Evolutionary conservation across 2,329 filamentous ascomycete genomes (phyloP), one percentile per base, ranked within the genome.

Genomic region (Alternaria consortialis): DNA sequence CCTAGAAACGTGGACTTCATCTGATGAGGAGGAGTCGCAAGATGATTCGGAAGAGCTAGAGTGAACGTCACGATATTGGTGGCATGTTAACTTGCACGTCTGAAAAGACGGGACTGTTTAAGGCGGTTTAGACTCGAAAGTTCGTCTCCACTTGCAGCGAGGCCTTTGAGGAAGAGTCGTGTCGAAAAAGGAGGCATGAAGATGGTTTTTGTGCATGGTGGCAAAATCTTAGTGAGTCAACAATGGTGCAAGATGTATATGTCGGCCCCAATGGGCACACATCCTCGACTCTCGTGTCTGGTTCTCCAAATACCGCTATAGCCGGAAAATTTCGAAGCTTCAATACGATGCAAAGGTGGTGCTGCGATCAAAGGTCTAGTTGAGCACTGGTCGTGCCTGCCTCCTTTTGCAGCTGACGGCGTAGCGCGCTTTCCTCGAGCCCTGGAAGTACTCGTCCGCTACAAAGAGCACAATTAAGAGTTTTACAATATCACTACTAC

Each of bases 351-450:
- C 46, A 27, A 17, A 11, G n/a, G 13, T 4, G 60, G 58, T 15
- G 37, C 56, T 37, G 55, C 52, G 17, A 32, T 31, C 17, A 42
- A 44, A 34, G 29, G 17, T 34, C 7, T 32, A 31, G 27, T 29
- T 42, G 23, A 11, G 5, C 12, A 5, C 1, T 8, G 11, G 42
- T 58, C 48, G 54, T 53, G 42, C 44, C 54, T 58, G 13, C 50
- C 48, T 57, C 15, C 37, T 40, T 25, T 20, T 27, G 31, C 32
- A 15, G 15, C 31, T 47, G 31, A 39, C 31, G 1, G 3, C 39
- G 36, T 55, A 23, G 56, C 60, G 46, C 52, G 40, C 27, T 25
- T 39, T 52, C 40, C 7, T 29, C 2, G 17, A 36, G 46, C 48
- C 40, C 7, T 29, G 1, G 17, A 36, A 40, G 50, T 29, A 53